A percentile compares a stretch with the other conserved stretches of the same genome.
Evolutionary conservation across 805 yeast species (phyloP).

Genomic region (Sugiyamaella marilandica): DNA sequence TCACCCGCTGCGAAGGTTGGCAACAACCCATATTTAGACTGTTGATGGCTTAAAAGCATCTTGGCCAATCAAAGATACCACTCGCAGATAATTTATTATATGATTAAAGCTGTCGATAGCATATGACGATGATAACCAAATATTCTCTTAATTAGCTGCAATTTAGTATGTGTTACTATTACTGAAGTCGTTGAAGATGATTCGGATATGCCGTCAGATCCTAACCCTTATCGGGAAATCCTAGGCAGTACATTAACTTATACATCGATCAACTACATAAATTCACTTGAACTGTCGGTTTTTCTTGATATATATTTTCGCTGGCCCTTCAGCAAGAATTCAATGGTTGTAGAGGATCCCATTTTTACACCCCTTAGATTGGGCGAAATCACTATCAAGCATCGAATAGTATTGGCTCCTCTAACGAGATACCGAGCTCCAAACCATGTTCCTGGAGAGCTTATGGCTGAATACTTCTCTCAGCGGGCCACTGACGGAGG

Average conservation of each 20-base stretch:
- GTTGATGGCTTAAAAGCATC: too few species aligned
- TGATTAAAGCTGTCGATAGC: too few species aligned
- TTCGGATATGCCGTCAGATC: not conserved
- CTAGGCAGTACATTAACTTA: too few species aligned
- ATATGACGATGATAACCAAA: too few species aligned
- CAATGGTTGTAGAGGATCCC: conserved; percentile 35
- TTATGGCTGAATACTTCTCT: conserved; percentile 46
- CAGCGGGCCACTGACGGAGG: conserved; percentile 57
- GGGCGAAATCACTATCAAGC: conserved; percentile 31
- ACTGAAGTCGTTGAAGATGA: too few species aligned
- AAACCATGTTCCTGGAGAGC: conserved; percentile 39
- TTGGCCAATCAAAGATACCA: too few species aligned
- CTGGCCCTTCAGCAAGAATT: conserved; percentile 38
- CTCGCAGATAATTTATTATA: too few species aligned
- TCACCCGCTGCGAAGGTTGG: too few species aligned
- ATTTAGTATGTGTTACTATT: too few species aligned
- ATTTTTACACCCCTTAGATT: conserved; percentile 37
- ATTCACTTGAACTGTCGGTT: not conserved
- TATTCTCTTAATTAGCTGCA: too few species aligned
- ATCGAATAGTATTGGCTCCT: conserved; percentile 47
- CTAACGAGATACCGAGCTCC: conserved; percentile 38
- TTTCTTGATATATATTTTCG: not conserved
- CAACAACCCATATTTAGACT: too few species aligned
- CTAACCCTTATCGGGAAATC: not conserved
- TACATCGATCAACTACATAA: not conserved